phyloP scores from a whole-genome alignment of 208 protist species.

The Leishmania braziliensis region DNA sequence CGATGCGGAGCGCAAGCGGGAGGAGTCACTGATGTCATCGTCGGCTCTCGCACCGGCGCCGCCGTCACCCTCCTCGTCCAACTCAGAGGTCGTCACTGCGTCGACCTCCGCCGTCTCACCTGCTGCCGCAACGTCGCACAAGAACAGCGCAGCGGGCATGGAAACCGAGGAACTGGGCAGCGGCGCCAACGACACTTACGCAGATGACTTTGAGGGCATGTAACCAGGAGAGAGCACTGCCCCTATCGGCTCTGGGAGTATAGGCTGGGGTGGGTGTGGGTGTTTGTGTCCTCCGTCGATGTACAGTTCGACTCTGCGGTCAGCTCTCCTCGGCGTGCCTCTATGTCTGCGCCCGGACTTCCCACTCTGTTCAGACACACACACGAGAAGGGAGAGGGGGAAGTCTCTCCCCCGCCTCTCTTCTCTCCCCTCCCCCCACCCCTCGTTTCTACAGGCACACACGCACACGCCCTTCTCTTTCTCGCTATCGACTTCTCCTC shows the following conservation, averaged over 20 bases:
- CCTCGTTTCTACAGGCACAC: background rate
- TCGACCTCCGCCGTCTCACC: conserved; percentile 1
- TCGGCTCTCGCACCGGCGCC: background rate
- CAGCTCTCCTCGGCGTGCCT: background rate
- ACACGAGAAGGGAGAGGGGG: background rate
- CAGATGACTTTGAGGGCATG: conserved; percentile 41
- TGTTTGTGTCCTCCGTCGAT: background rate
- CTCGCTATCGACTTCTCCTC: too few relatives aligned
- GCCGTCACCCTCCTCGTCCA: conserved; percentile 14
- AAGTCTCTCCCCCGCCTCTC: background rate
- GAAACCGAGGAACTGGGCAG: conserved; percentile 6
- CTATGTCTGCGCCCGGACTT: background rate
- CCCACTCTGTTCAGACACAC: background rate
- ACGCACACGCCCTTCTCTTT: too few relatives aligned
- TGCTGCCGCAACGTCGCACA: background rate
- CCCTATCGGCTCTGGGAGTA: background rate
- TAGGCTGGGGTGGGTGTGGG: background rate
- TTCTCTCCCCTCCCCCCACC: background rate
- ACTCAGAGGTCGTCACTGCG: background rate
- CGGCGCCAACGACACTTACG: conserved; percentile 32
- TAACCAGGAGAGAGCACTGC: background rate
- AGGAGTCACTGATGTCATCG: background rate
- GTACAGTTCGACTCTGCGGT: background rate
- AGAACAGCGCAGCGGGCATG: background rate
- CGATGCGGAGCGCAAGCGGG: conserved; percentile 1